Percentiles rank a stretch among this genome's conserved stretches.
These are phyloP conservation scores for Beauveria asiatica DNA, from an alignment of 2,329 filamentous ascomycete species.

Conservation along the genomic window DNA sequence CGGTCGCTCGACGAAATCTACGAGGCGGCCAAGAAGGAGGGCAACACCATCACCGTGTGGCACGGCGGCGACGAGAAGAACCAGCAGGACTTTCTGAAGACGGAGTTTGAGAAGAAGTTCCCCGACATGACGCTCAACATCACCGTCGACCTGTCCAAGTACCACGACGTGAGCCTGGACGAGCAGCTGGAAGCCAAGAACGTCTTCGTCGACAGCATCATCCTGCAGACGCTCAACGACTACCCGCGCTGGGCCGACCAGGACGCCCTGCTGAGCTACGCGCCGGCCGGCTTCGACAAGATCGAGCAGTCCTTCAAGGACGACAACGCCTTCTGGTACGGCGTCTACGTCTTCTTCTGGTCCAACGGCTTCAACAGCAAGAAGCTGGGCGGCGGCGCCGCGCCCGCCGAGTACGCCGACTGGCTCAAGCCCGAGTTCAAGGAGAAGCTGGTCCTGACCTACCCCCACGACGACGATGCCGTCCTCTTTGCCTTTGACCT, in stretches of 20 bases:
- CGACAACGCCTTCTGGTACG: constrained; percentile 32
- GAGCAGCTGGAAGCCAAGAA: constrained; percentile 28
- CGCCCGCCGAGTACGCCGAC: constrained; percentile 33
- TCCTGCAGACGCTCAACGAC: constrained; percentile 43
- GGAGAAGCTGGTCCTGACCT: constrained; percentile 44
- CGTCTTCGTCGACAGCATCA: constrained; percentile 36
- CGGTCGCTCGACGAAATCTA: constrained; percentile 42
- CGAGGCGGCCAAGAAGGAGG: constrained; percentile 38
- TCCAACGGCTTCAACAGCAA: constrained; percentile 27
- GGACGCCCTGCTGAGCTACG: constrained; percentile 40
- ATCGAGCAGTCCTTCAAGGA: constrained; percentile 35
- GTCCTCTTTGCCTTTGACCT: constrained; percentile 42
- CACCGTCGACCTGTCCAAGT: constrained; percentile 48
- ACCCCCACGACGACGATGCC: constrained; percentile 51
- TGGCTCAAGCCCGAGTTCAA: constrained; percentile 42
- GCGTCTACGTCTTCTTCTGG: constrained; percentile 31
- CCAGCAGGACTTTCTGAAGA: constrained; percentile 31
- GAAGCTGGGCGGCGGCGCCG: constrained; percentile 23
- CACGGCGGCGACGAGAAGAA: constrained; percentile 39
- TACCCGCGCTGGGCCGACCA: constrained; percentile 42
- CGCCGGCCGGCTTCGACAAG: constrained; percentile 36
- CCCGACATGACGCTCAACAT: constrained; percentile 43
- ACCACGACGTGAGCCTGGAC: constrained; percentile 40
- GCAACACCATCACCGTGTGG: constrained; percentile 32
- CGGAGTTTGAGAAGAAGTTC: constrained; percentile 37